These are phyloP conservation scores for Rickenella mellea DNA, from an alignment of 768 basidiomycete species.

Conservation along the genomic window DNA sequence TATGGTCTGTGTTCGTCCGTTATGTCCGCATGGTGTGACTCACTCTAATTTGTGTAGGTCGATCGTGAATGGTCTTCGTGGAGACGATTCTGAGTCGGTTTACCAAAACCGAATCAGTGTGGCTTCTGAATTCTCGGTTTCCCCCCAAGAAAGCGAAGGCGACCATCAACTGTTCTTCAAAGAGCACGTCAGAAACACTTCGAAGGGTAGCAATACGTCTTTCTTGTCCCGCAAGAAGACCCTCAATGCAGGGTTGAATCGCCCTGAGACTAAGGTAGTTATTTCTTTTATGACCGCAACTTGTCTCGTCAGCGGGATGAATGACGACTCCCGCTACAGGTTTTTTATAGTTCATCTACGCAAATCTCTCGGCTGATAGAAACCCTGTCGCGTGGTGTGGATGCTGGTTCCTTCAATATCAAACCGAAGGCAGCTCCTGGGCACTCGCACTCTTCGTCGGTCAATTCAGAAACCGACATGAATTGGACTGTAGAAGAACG, in stretches of 20 bases:
- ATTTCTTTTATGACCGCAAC: constrained; percentile 1
- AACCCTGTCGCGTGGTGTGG: constrained; percentile 70
- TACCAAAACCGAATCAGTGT: constrained; percentile 64
- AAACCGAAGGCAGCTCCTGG: constrained; percentile 30
- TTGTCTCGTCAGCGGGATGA: constrained; percentile 8
- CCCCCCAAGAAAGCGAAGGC: constrained; percentile 42
- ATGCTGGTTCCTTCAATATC: constrained; percentile 80
- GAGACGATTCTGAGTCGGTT: constrained; percentile 61
- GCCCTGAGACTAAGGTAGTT: constrained; percentile 79
- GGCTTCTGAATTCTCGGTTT: constrained; percentile 59
- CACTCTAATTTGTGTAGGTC: constrained; percentile 44
- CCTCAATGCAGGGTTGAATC: constrained; percentile 37
- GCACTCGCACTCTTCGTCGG: constrained; percentile 56
- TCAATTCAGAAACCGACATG: constrained; percentile 49
- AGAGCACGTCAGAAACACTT: constrained; percentile 59
- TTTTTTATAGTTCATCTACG: constrained; percentile 65
- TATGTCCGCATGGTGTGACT: constrained; percentile 9
- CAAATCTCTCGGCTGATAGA: constrained; percentile 83
- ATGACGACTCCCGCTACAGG: constrained; percentile 27
- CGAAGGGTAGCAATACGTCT: constrained; percentile 54
- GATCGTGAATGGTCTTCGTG: constrained; percentile 76
- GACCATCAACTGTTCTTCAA: constrained; percentile 69
- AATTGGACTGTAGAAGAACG: constrained; percentile 71
- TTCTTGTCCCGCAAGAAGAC: constrained; percentile 52
- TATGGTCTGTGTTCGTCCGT: constrained; percentile 48